phyloP scores from a whole-genome alignment of 768 basidiomycete species.

The Podaxis carcinomalis region DNA sequence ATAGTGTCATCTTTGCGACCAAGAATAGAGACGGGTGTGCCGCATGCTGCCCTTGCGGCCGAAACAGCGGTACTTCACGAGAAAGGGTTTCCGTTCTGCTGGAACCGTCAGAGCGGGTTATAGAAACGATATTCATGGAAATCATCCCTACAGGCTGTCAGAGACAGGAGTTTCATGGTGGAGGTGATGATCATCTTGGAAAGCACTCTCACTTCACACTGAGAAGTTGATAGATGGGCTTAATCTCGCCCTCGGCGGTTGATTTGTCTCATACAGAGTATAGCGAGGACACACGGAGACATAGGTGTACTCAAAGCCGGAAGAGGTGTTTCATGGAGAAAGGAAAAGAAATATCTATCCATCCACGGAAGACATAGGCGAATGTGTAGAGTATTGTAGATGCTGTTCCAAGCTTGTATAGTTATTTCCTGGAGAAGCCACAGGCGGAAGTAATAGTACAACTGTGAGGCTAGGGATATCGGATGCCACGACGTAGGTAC shows the following conservation, averaged over 20 bases:
- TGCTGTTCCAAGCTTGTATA: no score
- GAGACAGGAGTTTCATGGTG: not conserved
- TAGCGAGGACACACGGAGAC: not conserved
- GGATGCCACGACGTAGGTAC: no score
- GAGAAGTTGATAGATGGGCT: no score
- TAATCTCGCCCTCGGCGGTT: not conserved
- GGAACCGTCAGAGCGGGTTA: no score
- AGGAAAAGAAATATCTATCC: not conserved
- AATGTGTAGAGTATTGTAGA: no score
- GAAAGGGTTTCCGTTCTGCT: not conserved
- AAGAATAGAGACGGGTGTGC: not conserved
- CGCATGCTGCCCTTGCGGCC: not conserved
- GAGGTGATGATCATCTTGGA: not conserved
- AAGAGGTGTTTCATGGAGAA: not conserved
- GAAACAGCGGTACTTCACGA: slow-evolving; percentile 1
- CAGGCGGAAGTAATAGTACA: no score
- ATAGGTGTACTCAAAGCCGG: not conserved
- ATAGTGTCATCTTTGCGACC: not conserved
- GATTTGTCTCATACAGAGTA: not conserved
- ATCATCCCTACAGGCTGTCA: no score
- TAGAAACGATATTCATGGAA: no score
- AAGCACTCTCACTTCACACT: no score
- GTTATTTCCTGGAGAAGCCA: no score
- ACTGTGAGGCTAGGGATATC: no score
- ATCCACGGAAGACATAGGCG: not conserved